Base-by-base conservation (phyloP, 179 eudicot genomes). In the Silene noctiflora region DNA sequence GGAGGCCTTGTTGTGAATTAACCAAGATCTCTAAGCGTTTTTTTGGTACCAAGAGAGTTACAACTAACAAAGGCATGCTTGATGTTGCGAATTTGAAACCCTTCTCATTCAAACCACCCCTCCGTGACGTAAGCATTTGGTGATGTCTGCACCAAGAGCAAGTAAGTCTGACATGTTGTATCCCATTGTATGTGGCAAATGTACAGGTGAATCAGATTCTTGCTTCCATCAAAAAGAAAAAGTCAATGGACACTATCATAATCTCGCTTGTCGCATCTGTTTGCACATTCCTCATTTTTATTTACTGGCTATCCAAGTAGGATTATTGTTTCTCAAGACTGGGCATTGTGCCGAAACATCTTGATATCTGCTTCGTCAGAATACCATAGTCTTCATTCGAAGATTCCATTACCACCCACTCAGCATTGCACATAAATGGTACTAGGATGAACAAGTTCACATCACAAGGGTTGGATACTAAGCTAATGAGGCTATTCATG, bases 211-310 rank as follows among this genome's bases (percentile, higher is more conserved):
- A 91, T 82, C 90, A 88, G 46, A 85, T 96, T 70, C 84, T 96
- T 46, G 85, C 94, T n/a, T 81, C 99, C 56, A 96, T 93, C 87
- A 96, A 91, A 88, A 90, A 90, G 92, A 93, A 90, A 80, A 96
- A 90, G 87, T 96, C 99, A 19, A 91, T 91, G 99, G 99, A 96
- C 84, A 89, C 99, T 8, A 90, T 93, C 72, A 88, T 96, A 81
- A 97, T 96, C 72, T 96, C 99, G 42, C 89, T 96, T 33, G 94
- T 96, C 53, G 97, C 97, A 55, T 90, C 99, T 19, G 93, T 88
- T 67, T 96, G 99, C 94, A 90, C 94, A 62, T 96, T 96, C 86
- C 91, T 96, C 77, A 96, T 96, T 67, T 69, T 96, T 82, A 83
- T 96, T 67, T 96, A 96, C 78, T 96, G 98, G 98, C 81, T 90